A percentile compares a stretch with the other conserved stretches of the same genome.
phyloP scores from a whole-genome alignment of 805 yeast genomes.

The Yamadazyma phyllophila region DNA sequence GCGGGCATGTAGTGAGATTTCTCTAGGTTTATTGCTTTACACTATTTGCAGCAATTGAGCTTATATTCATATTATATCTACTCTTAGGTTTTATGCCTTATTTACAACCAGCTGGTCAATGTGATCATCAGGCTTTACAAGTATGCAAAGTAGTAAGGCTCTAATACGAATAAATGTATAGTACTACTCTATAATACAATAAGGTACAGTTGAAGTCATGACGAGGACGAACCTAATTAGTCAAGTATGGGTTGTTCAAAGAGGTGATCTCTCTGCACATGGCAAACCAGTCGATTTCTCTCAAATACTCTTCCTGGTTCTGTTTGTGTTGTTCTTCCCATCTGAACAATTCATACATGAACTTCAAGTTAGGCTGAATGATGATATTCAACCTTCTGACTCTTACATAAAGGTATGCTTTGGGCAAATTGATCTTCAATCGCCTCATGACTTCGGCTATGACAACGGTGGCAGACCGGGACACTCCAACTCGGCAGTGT shows the following conservation, averaged over 20 bases:
- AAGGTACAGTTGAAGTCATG: background rate
- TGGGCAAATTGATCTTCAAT: conserved; percentile 59
- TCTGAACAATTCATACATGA: conserved; percentile 83
- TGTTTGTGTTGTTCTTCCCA: conserved; percentile 30
- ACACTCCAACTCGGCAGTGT: conserved; percentile 95
- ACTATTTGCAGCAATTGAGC: too few relatives aligned
- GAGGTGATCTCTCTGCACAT: conserved; percentile 80
- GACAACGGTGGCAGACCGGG: conserved; percentile 91
- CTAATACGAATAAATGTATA: too few relatives aligned
- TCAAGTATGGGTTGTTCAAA: conserved; percentile 67
- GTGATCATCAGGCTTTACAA: too few relatives aligned
- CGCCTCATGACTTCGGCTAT: conserved; percentile 93
- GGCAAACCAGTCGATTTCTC: conserved; percentile 86
- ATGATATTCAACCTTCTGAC: conserved; percentile 87
- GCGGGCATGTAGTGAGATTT: too few relatives aligned
- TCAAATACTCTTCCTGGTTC: conserved; percentile 18
- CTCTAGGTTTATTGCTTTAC: too few relatives aligned
- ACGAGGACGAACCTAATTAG: conserved; percentile 6
- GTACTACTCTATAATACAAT: conserved; percentile 1
- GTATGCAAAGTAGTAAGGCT: too few relatives aligned
- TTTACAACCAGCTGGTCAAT: too few relatives aligned
- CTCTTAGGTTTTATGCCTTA: too few relatives aligned
- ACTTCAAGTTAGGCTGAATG: conserved; percentile 88
- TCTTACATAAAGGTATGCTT: conserved; percentile 85
- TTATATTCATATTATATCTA: too few relatives aligned